Percentiles rank a stretch among this genome's conserved stretches.
phyloP scores from a whole-genome alignment of 2,329 filamentous ascomycete genomes.

The Onygenales sp. region DNA sequence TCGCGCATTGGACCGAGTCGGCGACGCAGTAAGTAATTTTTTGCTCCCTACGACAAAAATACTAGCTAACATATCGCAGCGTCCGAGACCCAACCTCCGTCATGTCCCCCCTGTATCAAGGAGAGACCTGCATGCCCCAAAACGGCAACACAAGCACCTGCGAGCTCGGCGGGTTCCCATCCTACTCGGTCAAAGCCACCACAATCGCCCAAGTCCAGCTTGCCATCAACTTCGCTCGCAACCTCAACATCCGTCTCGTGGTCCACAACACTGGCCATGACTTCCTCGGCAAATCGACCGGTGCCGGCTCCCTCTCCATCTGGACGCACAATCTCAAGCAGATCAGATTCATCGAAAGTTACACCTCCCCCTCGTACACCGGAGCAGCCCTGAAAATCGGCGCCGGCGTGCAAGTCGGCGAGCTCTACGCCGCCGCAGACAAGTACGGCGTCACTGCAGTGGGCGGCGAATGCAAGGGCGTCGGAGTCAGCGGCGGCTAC shows the following conservation, averaged over 20 bases:
- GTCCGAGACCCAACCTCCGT: constrained; percentile 18
- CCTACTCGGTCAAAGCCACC: constrained; percentile 27
- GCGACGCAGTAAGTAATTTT: constrained; percentile 1
- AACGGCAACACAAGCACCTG: constrained; percentile 1
- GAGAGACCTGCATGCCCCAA: constrained; percentile 18
- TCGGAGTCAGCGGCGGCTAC: constrained; percentile 42
- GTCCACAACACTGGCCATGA: constrained; percentile 35
- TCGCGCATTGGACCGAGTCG: constrained; percentile 20
- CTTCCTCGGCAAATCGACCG: constrained; percentile 46
- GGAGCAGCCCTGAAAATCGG: constrained; percentile 48
- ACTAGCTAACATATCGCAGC: neutral
- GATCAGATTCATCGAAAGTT: constrained; percentile 18
- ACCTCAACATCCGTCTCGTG: constrained; percentile 43
- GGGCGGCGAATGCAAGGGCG: constrained; percentile 43
- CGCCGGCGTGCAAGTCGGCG: constrained; percentile 44
- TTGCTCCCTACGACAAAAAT: neutral
- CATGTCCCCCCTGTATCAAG: constrained; percentile 18
- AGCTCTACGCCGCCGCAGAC: constrained; percentile 44
- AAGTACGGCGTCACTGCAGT: constrained; percentile 40
- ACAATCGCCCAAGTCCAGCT: constrained; percentile 15
- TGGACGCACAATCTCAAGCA: constrained; percentile 25
- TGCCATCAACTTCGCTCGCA: constrained; percentile 32
- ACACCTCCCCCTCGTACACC: constrained; percentile 26
- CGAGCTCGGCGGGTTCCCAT: constrained; percentile 15
- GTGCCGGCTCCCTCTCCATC: constrained; percentile 38